Percentiles rank a stretch among this genome's conserved stretches.
Conservation (phyloP, 306 rosid genomes). For the Cercis canadensis region DNA sequence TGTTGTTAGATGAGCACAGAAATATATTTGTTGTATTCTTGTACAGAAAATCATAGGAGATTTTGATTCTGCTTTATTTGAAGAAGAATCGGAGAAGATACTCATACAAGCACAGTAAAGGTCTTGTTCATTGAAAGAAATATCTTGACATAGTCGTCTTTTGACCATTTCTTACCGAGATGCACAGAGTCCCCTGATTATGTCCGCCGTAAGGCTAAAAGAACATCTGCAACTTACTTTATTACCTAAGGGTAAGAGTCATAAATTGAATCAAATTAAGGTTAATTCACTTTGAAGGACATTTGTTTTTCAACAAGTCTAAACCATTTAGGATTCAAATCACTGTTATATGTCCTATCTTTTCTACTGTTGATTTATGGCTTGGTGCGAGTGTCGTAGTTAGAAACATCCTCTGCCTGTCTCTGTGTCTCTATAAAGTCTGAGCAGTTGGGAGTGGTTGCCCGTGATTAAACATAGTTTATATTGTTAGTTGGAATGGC, state of each 20-base stretch:
- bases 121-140: constrained; percentile 5
- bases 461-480: constrained; percentile 8
- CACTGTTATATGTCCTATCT: too few species aligned
- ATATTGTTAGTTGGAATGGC: constrained; percentile 61
- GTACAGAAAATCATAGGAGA: constrained; percentile 50
- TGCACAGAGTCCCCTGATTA: not conserved
- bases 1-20: constrained; percentile 25
- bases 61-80: constrained; percentile 32
- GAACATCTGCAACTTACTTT: too few species aligned
- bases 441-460: too few species aligned
- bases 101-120: constrained; percentile 9
- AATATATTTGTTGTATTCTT: constrained; percentile 33
- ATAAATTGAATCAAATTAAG: not conserved
- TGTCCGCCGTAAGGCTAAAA: not conserved
- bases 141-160: too few species aligned
- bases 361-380: too few species aligned
- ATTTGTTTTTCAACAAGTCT: too few species aligned
- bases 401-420: not conserved
- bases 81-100: constrained; percentile 32
- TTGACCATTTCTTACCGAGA: too few species aligned
- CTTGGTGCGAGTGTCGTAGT: not conserved
- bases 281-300: too few species aligned
- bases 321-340: too few species aligned
- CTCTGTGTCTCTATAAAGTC: not conserved
- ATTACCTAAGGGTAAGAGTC: not conserved